Evolutionary conservation across 495 filamentous ascomycete genomes (phyloP).

Genomic region (Neurospora hispaniola): DNA sequence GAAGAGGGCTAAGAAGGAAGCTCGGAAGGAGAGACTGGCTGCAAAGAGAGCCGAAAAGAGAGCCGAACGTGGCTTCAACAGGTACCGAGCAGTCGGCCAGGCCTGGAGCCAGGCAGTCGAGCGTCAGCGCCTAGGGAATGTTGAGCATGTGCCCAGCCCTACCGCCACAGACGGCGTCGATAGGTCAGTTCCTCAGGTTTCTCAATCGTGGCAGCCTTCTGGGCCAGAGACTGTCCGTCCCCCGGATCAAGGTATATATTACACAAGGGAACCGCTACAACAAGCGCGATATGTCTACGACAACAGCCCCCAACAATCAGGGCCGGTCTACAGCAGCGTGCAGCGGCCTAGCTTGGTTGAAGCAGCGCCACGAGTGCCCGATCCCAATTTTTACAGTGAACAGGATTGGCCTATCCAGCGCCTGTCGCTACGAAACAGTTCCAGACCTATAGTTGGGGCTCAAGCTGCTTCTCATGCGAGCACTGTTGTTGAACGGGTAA

Average conservation of each 20-base stretch:
- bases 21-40: slow-evolving; percentile 9
- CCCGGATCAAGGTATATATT: background rate
- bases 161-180: background rate
- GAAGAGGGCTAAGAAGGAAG: slow-evolving; percentile 15
- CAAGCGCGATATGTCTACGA: slow-evolving; percentile 1
- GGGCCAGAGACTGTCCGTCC: slow-evolving; percentile 1
- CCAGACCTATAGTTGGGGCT: slow-evolving; percentile 15
- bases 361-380: background rate
- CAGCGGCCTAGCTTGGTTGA: background rate
- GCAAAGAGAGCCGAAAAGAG: slow-evolving; percentile 12
- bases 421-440: background rate
- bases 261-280: background rate
- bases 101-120: slow-evolving; percentile 24
- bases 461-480: background rate
- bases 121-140: slow-evolving; percentile 12
- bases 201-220: slow-evolving; percentile 2
- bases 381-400: background rate
- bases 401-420: background rate
- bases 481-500: slow-evolving; percentile 7
- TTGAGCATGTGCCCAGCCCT: slow-evolving; percentile 2
- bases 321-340: background rate
- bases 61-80: slow-evolving; percentile 25
- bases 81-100: slow-evolving; percentile 28
- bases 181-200: slow-evolving; percentile 1
- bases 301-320: background rate